These are phyloP conservation scores for Lagerstroemia speciosa DNA, from an alignment of 345 rosid species.

Conservation along the genomic window DNA sequence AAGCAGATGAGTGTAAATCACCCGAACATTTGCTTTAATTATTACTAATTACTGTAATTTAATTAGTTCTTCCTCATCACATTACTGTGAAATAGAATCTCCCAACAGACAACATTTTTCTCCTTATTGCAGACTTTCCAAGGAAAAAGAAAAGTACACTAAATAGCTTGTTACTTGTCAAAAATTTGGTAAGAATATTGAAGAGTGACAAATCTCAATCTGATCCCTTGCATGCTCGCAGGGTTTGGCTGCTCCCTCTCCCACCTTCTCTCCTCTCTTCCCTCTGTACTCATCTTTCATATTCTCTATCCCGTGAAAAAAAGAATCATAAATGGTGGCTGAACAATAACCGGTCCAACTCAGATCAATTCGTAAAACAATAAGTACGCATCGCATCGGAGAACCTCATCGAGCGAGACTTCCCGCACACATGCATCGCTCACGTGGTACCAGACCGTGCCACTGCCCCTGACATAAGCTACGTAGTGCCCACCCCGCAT, in stretches of 20 bases:
- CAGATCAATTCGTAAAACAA: constrained; percentile 65
- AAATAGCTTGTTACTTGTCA: not conserved
- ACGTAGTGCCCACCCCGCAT: constrained; percentile 97
- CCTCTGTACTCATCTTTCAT: not conserved
- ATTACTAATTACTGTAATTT: too few species aligned
- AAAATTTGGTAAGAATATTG: not conserved
- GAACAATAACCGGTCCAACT: constrained; percentile 12
- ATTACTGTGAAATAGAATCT: too few species aligned
- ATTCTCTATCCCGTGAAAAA: not conserved
- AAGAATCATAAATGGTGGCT: constrained; percentile 11
- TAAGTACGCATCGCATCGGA: constrained; percentile 77
- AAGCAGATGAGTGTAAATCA: too few species aligned
- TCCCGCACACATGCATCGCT: constrained; percentile 69
- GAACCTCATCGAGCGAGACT: constrained; percentile 68
- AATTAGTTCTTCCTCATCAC: too few species aligned
- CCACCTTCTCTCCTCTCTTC: not conserved
- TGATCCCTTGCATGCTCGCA: not conserved
- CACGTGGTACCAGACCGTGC: constrained; percentile 53
- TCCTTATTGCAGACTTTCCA: not conserved
- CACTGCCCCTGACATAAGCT: constrained; percentile 62
- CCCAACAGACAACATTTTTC: not conserved
- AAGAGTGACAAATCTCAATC: not conserved
- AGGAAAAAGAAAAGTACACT: not conserved
- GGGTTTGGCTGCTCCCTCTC: not conserved
- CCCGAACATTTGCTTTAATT: too few species aligned